These are phyloP conservation scores for Saururus chinensis DNA, from an alignment of 164 flowering plant genomes.

Conservation along the genomic window DNA sequence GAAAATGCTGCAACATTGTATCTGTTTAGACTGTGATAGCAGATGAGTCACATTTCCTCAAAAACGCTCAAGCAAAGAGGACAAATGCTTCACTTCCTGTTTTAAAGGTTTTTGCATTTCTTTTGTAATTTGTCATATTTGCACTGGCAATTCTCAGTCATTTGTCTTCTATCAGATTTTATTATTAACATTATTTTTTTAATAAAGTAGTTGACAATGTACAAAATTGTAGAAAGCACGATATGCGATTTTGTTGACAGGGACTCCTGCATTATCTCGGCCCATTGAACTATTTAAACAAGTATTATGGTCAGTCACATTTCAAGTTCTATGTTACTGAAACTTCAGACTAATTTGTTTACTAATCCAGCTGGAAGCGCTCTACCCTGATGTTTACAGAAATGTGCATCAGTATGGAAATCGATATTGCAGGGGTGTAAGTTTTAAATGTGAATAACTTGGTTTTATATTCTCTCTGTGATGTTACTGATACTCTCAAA, in stretches of 20 bases:
- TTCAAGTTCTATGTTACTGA: neutral
- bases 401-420: conserved; percentile 88
- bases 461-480: neutral
- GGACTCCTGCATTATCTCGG: conserved; percentile 96
- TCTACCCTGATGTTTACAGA: conserved; percentile 82
- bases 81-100: conserved; percentile 79
- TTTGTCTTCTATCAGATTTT: neutral
- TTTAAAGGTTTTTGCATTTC: conserved; percentile 43
- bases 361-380: conserved; percentile 70
- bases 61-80: conserved; percentile 95
- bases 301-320: conserved; percentile 23
- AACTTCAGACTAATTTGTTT: neutral
- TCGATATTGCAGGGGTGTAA: conserved; percentile 76
- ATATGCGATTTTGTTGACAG: conserved; percentile 75
- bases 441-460: neutral
- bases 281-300: conserved; percentile 94
- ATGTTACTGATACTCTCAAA: neutral
- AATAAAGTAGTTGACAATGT: neutral
- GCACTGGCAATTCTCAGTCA: neutral
- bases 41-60: conserved; percentile 73
- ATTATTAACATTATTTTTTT: neutral
- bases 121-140: neutral
- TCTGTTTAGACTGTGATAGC: conserved; percentile 79
- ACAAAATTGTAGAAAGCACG: conserved; percentile 61
- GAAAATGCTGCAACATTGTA: neutral